A percentile compares a stretch with the other conserved stretches of the same genome.
These are phyloP conservation scores for Royoungia palumana DNA, from an alignment of 768 basidiomycete genomes.

Conservation along the genomic window DNA sequence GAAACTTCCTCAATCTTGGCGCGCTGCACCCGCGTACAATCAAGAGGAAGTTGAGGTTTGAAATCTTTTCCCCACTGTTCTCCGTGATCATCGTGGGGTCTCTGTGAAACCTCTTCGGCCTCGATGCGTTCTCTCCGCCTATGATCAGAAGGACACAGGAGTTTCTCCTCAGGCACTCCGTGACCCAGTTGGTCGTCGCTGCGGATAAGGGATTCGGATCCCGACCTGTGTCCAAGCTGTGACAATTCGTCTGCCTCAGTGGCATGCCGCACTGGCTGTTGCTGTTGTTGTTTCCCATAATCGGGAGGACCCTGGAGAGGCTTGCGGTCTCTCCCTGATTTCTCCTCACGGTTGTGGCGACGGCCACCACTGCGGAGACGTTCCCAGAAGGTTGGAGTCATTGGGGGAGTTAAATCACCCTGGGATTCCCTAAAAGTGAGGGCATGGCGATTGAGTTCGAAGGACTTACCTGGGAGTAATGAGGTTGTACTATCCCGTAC, in stretches of 20 bases:
- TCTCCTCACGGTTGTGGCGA: neutral
- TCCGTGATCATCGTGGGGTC: neutral
- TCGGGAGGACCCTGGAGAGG: no score
- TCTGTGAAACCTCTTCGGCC: no score
- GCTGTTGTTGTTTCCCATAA: no score
- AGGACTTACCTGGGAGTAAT: constrained; percentile 56
- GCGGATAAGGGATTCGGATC: neutral
- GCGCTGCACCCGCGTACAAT: constrained; percentile 20
- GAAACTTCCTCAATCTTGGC: constrained; percentile 23
- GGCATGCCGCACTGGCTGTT: no score
- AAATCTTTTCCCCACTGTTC: constrained; percentile 19
- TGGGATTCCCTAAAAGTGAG: constrained; percentile 24
- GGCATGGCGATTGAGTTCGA: neutral
- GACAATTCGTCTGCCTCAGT: no score
- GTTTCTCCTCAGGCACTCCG: constrained; percentile 8
- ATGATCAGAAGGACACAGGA: neutral
- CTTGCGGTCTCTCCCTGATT: no score
- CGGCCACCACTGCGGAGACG: constrained; percentile 38
- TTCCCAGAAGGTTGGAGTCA: constrained; percentile 68
- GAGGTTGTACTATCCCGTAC: constrained; percentile 72
- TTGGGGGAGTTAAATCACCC: constrained; percentile 65
- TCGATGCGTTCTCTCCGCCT: no score
- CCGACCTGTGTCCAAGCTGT: no score
- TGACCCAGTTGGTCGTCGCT: constrained; percentile 12
- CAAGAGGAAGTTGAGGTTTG: constrained; percentile 2